Evolutionary conservation across 192 early-diverging fungal genomes (phyloP).

Genomic region (Umbelopsis isabellina): DNA sequence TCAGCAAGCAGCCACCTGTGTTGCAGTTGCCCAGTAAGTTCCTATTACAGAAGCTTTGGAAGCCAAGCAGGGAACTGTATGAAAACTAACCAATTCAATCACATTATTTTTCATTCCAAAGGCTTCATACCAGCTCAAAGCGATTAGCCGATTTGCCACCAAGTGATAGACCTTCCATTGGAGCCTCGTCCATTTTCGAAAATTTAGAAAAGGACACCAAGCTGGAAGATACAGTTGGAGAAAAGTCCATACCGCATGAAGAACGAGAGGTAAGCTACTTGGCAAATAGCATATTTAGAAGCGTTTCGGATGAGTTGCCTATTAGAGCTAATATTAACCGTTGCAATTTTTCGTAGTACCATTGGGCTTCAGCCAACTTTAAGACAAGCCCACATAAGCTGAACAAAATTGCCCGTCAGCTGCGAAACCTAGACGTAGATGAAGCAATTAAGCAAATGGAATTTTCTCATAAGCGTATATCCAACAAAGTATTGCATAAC

Average conservation of each 20-base stretch:
- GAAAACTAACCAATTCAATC: neutral
- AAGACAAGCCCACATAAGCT: slow-evolving; percentile 73
- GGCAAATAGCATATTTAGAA: neutral
- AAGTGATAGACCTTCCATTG: slow-evolving; percentile 32
- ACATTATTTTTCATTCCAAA: neutral
- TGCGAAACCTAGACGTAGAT: slow-evolving; percentile 62
- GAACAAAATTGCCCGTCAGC: slow-evolving; percentile 71
- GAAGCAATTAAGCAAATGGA: slow-evolving; percentile 82
- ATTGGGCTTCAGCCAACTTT: slow-evolving; percentile 68
- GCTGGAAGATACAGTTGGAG: neutral
- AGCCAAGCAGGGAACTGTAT: neutral
- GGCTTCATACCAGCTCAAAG: slow-evolving; percentile 17
- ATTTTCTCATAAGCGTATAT: slow-evolving; percentile 71
- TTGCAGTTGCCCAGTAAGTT: neutral
- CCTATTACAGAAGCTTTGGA: neutral
- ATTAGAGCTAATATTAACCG: neutral
- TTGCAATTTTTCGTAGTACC: slow-evolving; percentile 42
- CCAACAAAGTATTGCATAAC: slow-evolving; percentile 63
- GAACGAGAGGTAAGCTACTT: slow-evolving; percentile 2
- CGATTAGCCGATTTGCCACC: slow-evolving; percentile 35
- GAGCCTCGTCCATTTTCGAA: slow-evolving; percentile 46
- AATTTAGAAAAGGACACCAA: slow-evolving; percentile 24
- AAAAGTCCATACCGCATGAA: slow-evolving; percentile 10
- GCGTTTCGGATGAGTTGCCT: too few species aligned
- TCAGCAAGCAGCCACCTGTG: neutral